Base-by-base conservation (phyloP, 495 filamentous ascomycete genomes). In the Aspergillus indologenus region DNA sequence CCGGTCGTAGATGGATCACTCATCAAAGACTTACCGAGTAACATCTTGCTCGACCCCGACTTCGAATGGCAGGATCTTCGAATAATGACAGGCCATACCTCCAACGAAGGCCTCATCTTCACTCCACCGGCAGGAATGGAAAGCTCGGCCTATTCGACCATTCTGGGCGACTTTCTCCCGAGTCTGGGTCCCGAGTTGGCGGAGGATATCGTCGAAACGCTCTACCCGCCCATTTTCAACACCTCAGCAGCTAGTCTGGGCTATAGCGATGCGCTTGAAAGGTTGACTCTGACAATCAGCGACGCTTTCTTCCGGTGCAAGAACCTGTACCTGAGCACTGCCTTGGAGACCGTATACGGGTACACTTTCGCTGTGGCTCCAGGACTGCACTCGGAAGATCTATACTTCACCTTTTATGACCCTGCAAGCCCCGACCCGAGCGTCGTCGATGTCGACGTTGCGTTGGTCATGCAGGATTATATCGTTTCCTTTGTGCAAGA, bases 331-430 rank as follows among this genome's bases (percentile, higher is more conserved):
- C 67, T 80, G 9, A 65, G 68, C 5, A 75, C 82, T 23, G 72
- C 76, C 0, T 85, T 76, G 61, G 55, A 67, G 45, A 82, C 84
- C 62, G 62, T 81, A 1, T 86, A 80, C 63, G 69, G 76, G 4
- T 90, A 89, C 64, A 63, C 79, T 17, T 90, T 89, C 68, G 79
- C 73, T 61, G 73, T 89, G 50, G 76, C 81, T 7, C 85, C 87
- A 0, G 85, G 71, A 5, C 61, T 74, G 0, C 65, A 79, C 49
- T 86, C 86, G 6, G 56, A 81, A 3, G 88, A 88, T 23, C 79
- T 85, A 1, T 73, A 79, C 0, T 87, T 90, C 61, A 83, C 79
- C 0, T 79, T 83, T 8, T 87, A 88, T 31, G 29, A 31, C n/a
- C 48, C 24, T 9, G 24, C 23, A 3, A 8, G 3, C 12, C 48